Evolutionary conservation across 2,329 filamentous ascomycete genomes (phyloP), one percentile per base, ranked within the genome.

Genomic region (Colletotrichum siamense): DNA sequence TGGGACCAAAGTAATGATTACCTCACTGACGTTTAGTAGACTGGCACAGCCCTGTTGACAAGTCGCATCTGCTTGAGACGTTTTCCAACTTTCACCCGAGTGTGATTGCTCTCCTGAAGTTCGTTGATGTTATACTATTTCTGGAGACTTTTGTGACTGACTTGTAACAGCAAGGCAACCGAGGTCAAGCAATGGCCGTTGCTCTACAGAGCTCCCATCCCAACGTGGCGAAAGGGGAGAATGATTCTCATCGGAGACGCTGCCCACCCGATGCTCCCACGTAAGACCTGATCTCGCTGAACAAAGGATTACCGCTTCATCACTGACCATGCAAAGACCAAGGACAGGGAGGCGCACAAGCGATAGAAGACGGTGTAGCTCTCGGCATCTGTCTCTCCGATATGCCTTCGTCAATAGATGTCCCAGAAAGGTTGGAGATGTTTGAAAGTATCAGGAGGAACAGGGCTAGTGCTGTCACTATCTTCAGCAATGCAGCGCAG

Each of bases 201-300:
- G 5, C 80, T 86, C 1, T 85, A 83, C 63, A 81, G 84, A 22
- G 75, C 77, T 2, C 85, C 84, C 0, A 77, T 86, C 4, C 69
- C 80, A 2, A 81, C 74, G 1, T 86, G 84, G 84, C 79, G 77
- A 16, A 82, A 81, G 44, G 84, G 79, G 0, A 79, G 79, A 8
- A 75, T 85, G 73, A 78, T 81, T 4, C 79, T 86, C 4, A 81
- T 82, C 16, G 85, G 85, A 8, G 85, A 86, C 59, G 83, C 85
- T 1, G 84, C 85, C 0, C 85, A 86, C 71, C 84, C 84, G 0
- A 86, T 85, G 82, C 81, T 86, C 13, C 84, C 84, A 2, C 83
- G 84, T 85, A 75, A 63, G 81, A 26, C 10, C 5, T 10, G 9
- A 13, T 5, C 16, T 55, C 24, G 8, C 62, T 18, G 1, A 10